A percentile compares a stretch with the other conserved stretches of the same genome.
Evolutionary conservation across 129 eudicot genomes (phyloP).

Genomic region (Lactuca saligna): DNA sequence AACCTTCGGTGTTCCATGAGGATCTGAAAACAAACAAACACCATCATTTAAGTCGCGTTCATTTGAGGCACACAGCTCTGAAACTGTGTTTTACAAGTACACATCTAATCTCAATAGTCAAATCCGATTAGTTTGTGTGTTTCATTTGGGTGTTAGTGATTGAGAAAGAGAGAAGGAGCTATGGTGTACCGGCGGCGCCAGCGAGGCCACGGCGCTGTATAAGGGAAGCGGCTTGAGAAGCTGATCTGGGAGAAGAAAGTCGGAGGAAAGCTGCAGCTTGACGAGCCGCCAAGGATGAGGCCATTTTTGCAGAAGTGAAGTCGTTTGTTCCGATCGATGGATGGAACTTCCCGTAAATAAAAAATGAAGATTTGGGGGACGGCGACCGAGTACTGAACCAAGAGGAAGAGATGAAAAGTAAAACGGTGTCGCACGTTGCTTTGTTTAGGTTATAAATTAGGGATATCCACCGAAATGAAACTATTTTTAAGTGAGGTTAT

Average conservation of each 20-base stretch:
- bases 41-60: conserved; percentile 6
- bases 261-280: conserved; percentile 62
- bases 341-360: neutral
- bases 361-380: neutral
- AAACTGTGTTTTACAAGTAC: neutral
- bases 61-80: neutral
- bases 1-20: conserved; percentile 37
- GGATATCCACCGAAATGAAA: too few species aligned
- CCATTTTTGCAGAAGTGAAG: conserved; percentile 38
- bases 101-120: conserved; percentile 1
- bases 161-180: neutral
- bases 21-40: conserved; percentile 25
- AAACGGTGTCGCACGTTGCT: neutral
- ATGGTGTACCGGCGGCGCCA: conserved; percentile 68
- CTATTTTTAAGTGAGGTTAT: too few species aligned
- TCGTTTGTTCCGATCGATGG: conserved; percentile 2
- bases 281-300: conserved; percentile 63
- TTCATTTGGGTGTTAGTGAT: neutral
- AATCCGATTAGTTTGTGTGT: neutral
- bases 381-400: conserved; percentile 13
- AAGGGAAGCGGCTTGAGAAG: conserved; percentile 48
- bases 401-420: neutral
- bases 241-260: conserved; percentile 44
- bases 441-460: neutral
- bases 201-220: conserved; percentile 86